Base-by-base conservation (phyloP, 2,329 filamentous ascomycete genomes). In the Nemania sp. region DNA sequence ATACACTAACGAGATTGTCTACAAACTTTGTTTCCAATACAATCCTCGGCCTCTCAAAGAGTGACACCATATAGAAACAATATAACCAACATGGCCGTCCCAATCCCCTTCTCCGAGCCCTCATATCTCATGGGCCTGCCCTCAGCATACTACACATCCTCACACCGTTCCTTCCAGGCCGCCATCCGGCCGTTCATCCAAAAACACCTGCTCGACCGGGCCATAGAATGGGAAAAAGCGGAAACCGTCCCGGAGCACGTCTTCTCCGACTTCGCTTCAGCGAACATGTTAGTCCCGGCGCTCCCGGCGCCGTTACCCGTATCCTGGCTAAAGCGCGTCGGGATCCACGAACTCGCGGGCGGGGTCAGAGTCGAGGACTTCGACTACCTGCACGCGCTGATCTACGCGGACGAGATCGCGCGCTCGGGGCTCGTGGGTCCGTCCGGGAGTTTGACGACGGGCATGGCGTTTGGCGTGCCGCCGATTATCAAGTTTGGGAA, bases 381-480 rank as follows among this genome's bases (percentile, higher is more conserved):
- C 73, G 87, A 90, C 64, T 85, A 86, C 60, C 74, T 89, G 8
- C 87, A 91, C 66, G 83, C 79, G 0, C 76, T 84, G 49, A 90
- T 91, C 45, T 91, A 86, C 64, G 72, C 74, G 3, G 87, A 91
- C 64, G 88, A 90, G 80, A 83, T 91, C 80, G 74, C 78, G 14
- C 79, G 86, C 12, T 80, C 78, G 1, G 88, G 88, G 9, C 74
- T 90, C 9, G 72, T 77, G 1, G 88, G 88, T 0, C 88, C 88
- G 0, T 65, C 76, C 0, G 82, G 78, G 3, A 83, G 82, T n/a
- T 70, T 91, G 22, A 90, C 84, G 1, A 86, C 85, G 0, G 88
- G 88, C 2, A 83, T 90, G 62, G 83, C 86, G 1, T 91, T 89
- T 66, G 88, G 86, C 5, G 79, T 90, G 1, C 86, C 88, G 0